Base-by-base conservation (phyloP, 1,284 basidiomycete species). In the Rhodotorula sp. region DNA sequence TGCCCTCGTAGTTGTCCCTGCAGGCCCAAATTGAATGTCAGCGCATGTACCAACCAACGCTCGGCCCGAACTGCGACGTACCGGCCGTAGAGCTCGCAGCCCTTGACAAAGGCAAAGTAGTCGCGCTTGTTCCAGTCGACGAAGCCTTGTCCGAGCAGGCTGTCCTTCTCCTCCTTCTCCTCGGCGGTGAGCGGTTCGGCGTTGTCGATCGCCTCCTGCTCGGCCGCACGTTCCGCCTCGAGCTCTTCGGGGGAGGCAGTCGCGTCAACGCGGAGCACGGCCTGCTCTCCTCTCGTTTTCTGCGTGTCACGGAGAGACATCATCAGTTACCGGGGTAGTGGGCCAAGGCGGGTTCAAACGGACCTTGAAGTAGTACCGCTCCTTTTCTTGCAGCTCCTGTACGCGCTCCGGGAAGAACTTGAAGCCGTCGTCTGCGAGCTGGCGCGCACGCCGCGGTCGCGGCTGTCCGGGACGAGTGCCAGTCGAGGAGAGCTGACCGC, bases 321-420 rank as follows among this genome's bases (percentile, higher is more conserved):
- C 54, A 60, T 58, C n/a, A 29, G 2, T 62, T 26, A 62, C 53
- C 70, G 61, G 62, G 55, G 58, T 24, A 33, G 24, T 37, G 17
- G 30, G 14, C 20, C 30, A 6, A 5, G 0, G 18, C 48, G 44
- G 49, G 42, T 33, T 75, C 82, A 63, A 63, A 89, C 91, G 83
- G 90, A 89, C 62, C 62, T 62, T 62, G 81, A 89, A 89, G 26
- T 89, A 90, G 8, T 90, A 89, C 45, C 89, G 83, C 80, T 98
- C 96, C 68, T 89, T 87, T 77, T 96, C 91, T 80, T 98, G 94
- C 58, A 98, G 83, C 77, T 89, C 89, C 17, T 87, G 85, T 15
- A 99, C 83, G 60, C 89, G 85, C 0, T 88, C 86, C 4, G 95
- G 91, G 83, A 92, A 97, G 85, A 99, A 99, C 79, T 99, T 95